A percentile compares a stretch with the other conserved stretches of the same genome.
phyloP scores from a whole-genome alignment of 768 basidiomycete species.

The Grammothele lineata region DNA sequence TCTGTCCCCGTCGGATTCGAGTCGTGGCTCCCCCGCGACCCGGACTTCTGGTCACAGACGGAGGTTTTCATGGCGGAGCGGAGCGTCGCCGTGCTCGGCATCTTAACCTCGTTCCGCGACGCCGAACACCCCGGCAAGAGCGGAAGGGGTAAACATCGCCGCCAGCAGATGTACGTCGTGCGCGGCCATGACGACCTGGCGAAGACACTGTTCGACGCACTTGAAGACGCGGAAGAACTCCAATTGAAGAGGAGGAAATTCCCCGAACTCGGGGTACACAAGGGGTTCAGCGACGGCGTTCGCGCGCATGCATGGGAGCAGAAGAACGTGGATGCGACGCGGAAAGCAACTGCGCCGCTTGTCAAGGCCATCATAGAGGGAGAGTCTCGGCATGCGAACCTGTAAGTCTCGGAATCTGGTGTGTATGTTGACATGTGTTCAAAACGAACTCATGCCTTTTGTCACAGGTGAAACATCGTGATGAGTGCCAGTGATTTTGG shows the following conservation, averaged over 20 bases:
- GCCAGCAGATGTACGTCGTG: conserved; percentile 68
- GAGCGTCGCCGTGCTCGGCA: conserved; percentile 63
- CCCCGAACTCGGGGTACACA: conserved; percentile 21
- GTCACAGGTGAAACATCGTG: too few species aligned
- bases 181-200: conserved; percentile 40
- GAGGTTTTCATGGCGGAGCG: conserved; percentile 64
- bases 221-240: conserved; percentile 55
- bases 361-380: conserved; percentile 57
- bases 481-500: too few species aligned
- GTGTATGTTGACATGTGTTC: too few species aligned
- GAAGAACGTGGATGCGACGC: conserved; percentile 54
- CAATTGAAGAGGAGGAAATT: conserved; percentile 39
- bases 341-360: conserved; percentile 66
- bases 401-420: too few species aligned
- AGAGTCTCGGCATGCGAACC: too few species aligned
- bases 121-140: conserved; percentile 39
- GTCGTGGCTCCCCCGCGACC: conserved; percentile 45
- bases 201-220: conserved; percentile 48
- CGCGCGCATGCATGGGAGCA: conserved; percentile 58
- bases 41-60: conserved; percentile 34
- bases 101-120: conserved; percentile 70
- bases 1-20: conserved; percentile 74
- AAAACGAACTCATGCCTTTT: too few species aligned
- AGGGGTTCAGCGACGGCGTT: conserved; percentile 26
- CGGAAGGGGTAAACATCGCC: conserved; percentile 50